Evolutionary conservation across 1,284 basidiomycete species (phyloP).

Genomic region (Cryptococcus sp.): DNA sequence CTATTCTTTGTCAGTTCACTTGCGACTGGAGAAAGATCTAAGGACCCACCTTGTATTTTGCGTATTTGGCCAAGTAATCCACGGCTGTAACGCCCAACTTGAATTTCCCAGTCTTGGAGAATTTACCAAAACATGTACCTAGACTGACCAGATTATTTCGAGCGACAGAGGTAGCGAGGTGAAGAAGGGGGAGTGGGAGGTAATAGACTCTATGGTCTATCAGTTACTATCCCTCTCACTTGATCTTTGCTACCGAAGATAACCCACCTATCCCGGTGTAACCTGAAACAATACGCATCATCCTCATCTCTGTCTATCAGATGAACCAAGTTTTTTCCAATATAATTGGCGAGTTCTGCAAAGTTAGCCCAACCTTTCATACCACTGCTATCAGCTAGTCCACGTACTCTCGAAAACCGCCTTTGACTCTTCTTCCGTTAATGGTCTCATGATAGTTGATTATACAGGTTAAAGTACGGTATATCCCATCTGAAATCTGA

Average conservation of each 20-base stretch:
- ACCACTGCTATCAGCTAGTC: background rate
- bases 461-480: background rate
- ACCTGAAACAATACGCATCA: constrained; percentile 70
- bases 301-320: constrained; percentile 49
- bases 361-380: constrained; percentile 1
- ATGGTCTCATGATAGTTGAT: constrained; percentile 39
- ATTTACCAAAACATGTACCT: constrained; percentile 97
- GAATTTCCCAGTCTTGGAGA: constrained; percentile 96
- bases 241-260: background rate
- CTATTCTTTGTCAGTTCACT: constrained; percentile 48
- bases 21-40: background rate
- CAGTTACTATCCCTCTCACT: background rate
- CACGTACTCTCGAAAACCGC: constrained; percentile 50
- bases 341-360: constrained; percentile 49
- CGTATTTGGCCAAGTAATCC: constrained; percentile 92
- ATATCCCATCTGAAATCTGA: constrained; percentile 1
- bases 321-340: constrained; percentile 50
- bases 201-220: constrained; percentile 64
- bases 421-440: constrained; percentile 51
- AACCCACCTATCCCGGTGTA: constrained; percentile 70
- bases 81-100: constrained; percentile 92
- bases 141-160: constrained; percentile 88
- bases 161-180: constrained; percentile 84
- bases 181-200: constrained; percentile 88
- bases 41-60: constrained; percentile 83